These are phyloP conservation scores for Gaultheria prostrata DNA, from an alignment of 148 eudicot species.

Conservation along the genomic window DNA sequence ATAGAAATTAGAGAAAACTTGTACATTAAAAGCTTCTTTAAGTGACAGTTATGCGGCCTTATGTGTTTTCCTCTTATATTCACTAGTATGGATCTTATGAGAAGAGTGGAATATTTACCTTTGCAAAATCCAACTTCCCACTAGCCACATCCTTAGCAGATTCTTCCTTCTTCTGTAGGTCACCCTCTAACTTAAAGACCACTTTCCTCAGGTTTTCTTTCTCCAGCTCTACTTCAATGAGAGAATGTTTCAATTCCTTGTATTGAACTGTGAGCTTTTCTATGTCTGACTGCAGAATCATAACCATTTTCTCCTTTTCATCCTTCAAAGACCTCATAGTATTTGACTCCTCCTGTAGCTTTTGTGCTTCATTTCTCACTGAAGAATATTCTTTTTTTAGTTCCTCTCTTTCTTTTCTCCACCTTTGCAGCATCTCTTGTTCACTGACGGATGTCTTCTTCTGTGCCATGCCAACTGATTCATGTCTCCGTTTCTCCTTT, in stretches of 20 bases:
- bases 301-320: conserved; percentile 41
- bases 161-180: conserved; percentile 48
- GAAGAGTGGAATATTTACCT: conserved; percentile 12
- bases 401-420: conserved; percentile 43
- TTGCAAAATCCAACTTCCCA: background rate
- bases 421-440: conserved; percentile 32
- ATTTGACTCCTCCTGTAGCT: conserved; percentile 33
- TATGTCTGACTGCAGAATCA: conserved; percentile 48
- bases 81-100: background rate
- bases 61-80: background rate
- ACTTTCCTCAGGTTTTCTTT: conserved; percentile 60
- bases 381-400: conserved; percentile 38
- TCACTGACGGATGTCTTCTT: conserved; percentile 27
- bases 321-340: conserved; percentile 37
- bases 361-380: conserved; percentile 39
- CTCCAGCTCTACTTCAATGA: conserved; percentile 50
- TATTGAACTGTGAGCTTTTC: conserved; percentile 46
- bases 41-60: background rate
- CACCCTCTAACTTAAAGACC: conserved; percentile 42
- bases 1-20: background rate
- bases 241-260: conserved; percentile 41
- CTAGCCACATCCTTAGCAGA: background rate
- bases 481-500: conserved; percentile 7
- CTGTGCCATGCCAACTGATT: conserved; percentile 24
- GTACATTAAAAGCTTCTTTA: conserved; percentile 3